These are phyloP conservation scores for Chrysanthemum lavandulifolium DNA, from an alignment of 129 eudicot genomes.

Conservation along the genomic window DNA sequence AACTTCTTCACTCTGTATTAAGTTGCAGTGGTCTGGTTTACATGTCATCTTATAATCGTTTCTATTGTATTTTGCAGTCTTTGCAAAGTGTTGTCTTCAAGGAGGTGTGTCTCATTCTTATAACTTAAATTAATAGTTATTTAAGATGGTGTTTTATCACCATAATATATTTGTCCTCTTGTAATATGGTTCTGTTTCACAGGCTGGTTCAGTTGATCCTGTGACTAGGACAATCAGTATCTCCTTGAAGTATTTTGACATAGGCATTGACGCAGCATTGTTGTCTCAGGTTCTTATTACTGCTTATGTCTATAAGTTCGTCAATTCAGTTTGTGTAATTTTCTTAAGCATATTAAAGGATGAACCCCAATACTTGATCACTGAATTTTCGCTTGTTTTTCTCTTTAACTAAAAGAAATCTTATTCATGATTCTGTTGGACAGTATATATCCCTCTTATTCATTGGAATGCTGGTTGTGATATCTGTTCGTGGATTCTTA, in stretches of 20 bases:
- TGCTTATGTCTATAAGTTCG: background rate
- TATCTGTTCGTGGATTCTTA: conserved; percentile 95
- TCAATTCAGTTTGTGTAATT: background rate
- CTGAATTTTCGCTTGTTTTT: background rate
- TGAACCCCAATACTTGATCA: too few species aligned
- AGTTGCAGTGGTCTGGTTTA: too few species aligned
- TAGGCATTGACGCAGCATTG: conserved; percentile 80
- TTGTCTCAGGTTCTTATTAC: conserved; percentile 77
- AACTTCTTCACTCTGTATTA: too few species aligned
- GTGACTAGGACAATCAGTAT: conserved; percentile 94
- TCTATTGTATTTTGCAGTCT: conserved; percentile 60
- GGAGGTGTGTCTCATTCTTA: conserved; percentile 47
- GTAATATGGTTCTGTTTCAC: conserved; percentile 25
- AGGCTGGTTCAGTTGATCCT: conserved; percentile 97
- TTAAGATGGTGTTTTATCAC: conserved; percentile 2
- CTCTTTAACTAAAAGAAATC: background rate
- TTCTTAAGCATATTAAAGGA: background rate
- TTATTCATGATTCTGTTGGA: conserved; percentile 18
- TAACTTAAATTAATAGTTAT: background rate
- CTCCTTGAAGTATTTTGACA: conserved; percentile 82
- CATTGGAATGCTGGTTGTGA: conserved; percentile 93
- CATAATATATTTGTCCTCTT: background rate
- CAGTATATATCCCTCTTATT: conserved; percentile 96
- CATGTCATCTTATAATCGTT: conserved; percentile 17
- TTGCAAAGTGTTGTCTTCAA: conserved; percentile 97